Evolutionary conservation across 495 filamentous ascomycete genomes (phyloP).

Genomic region (Stereocaulon alpinum): DNA sequence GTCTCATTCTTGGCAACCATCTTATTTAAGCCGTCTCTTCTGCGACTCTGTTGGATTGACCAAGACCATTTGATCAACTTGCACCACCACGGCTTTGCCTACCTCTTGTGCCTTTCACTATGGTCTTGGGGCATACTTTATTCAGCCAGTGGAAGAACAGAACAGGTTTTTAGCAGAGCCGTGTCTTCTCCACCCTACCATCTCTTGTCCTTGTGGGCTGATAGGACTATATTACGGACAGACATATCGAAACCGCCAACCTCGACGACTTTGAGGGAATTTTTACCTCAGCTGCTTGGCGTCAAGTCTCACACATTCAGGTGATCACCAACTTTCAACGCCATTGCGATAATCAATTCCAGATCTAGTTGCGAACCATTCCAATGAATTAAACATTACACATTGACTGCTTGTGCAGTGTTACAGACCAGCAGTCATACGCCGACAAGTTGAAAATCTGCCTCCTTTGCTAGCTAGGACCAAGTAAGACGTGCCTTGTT

Average conservation of each 20-base stretch:
- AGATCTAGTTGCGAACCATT: no score
- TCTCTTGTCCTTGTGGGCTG: constrained; percentile 16
- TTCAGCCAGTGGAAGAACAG: constrained; percentile 31
- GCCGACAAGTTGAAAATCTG: no score
- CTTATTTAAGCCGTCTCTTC: neutral
- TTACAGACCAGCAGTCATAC: no score
- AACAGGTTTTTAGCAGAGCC: constrained; percentile 31
- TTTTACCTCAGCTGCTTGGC: no score
- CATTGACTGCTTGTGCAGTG: no score
- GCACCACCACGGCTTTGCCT: constrained; percentile 31
- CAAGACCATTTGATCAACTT: neutral
- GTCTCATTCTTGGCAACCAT: neutral
- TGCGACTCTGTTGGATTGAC: neutral
- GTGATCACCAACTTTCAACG: no score
- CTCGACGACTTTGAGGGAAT: no score
- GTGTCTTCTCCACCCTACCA: constrained; percentile 32
- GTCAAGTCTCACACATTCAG: no score
- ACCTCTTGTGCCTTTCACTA: constrained; percentile 25
- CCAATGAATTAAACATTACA: no score
- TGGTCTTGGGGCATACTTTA: constrained; percentile 31
- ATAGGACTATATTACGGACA: constrained; percentile 30
- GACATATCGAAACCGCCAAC: constrained; percentile 15
- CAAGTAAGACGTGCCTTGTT: no score
- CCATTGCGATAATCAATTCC: no score
- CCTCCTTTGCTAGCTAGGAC: no score